Evolutionary conservation across 2,329 filamentous ascomycete genomes (phyloP).

Genomic region (Trichothecium sympodiale): DNA sequence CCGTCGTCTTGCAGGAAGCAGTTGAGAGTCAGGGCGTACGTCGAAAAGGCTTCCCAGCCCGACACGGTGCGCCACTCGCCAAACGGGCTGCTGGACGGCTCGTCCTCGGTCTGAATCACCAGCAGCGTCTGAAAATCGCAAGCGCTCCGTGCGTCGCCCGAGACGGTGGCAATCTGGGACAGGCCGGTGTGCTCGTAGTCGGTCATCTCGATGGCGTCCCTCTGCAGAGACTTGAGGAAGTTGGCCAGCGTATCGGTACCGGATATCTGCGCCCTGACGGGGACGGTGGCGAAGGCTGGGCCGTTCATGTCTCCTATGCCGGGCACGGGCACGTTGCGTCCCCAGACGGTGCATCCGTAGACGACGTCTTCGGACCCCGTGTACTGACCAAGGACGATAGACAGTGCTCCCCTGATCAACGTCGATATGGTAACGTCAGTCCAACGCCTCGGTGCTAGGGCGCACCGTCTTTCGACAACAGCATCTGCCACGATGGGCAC

Average conservation of each 20-base stretch:
- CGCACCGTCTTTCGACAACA: too few relatives aligned
- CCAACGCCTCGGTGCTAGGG: too few relatives aligned
- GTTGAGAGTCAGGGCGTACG: background rate
- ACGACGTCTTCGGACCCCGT: slow-evolving; percentile 1
- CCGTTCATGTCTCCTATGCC: slow-evolving; percentile 11
- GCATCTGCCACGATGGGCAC: too few relatives aligned
- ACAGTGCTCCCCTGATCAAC: slow-evolving; percentile 9
- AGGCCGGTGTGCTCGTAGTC: slow-evolving; percentile 10
- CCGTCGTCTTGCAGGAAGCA: too few relatives aligned
- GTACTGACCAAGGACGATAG: slow-evolving; percentile 18
- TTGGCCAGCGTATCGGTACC: slow-evolving; percentile 15
- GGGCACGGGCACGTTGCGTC: slow-evolving; percentile 9
- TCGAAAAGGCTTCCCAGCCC: background rate
- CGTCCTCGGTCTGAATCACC: slow-evolving; percentile 2
- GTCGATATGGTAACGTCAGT: slow-evolving; percentile 2
- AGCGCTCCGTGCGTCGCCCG: slow-evolving; percentile 3
- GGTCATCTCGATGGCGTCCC: slow-evolving; percentile 7
- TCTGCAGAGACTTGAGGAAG: slow-evolving; percentile 21
- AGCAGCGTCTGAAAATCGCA: slow-evolving; percentile 6
- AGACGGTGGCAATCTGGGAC: slow-evolving; percentile 9
- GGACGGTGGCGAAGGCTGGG: slow-evolving; percentile 13
- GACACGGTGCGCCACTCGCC: background rate
- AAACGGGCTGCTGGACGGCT: background rate
- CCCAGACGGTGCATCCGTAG: slow-evolving; percentile 5
- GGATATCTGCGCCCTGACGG: slow-evolving; percentile 15